Base-by-base conservation (phyloP, 331 rosid genomes). In the Pyrus hybrid region DNA sequence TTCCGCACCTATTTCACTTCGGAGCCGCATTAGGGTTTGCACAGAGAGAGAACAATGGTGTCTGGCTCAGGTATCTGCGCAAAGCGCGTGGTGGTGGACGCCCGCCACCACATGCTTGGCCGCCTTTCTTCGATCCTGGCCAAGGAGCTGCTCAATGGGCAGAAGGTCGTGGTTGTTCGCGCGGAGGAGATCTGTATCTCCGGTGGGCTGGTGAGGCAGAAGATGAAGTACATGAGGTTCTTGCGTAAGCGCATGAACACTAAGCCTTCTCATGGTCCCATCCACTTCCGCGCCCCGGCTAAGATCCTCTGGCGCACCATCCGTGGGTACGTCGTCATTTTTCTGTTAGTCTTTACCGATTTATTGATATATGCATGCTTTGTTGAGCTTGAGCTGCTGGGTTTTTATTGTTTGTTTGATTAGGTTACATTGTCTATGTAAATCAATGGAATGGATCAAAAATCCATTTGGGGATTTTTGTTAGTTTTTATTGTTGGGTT, bases 221-320 rank as follows among this genome's bases (percentile, higher is more conserved):
- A 85, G 84, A 87, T 87, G 91, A 87, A 87, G 77, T 87, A 85
- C 87, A 71, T 87, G 88, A 68, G 89, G 66, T 87, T 87, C 65
- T 80, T 87, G 75, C 86, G 91, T 28, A 87, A 85, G 85, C 82
- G 87, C 22, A 87, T 87, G 90, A 87, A 82, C 80, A 87, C 88
- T 69, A 84, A 87, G 80, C 90, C 88, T 1, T 87, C 91, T 21
- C 88, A 87, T n/a, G 91, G 91, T 2, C 88, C 91, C 29, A 84
- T 87, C 53, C 91, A 87, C 58, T 84, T 87, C 61, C 80, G 88
- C 5, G 85, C 91, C 53, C 91, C 91, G 1, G 79, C 91, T 4
- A 87, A 84, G 86, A 87, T 87, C 81, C 82, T 87, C 30, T 87
- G 91, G 91, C 85, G 91, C 29, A 87, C 91, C 56, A 87, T 87